These are phyloP conservation scores for Tricholoma terreum DNA, from an alignment of 768 basidiomycete genomes.

Conservation along the genomic window DNA sequence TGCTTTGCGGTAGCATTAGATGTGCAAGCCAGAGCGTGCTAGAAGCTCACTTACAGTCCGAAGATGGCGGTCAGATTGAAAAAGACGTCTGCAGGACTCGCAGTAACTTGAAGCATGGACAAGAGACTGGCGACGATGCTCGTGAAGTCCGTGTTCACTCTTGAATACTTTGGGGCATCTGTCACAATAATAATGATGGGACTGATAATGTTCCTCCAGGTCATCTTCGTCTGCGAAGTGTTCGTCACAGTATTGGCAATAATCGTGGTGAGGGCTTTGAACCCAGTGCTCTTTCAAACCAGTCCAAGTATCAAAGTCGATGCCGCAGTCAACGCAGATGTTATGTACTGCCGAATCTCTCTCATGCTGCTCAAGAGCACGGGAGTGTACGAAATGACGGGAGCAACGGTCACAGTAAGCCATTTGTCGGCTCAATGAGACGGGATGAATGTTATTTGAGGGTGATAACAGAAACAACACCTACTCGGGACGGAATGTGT, in stretches of 20 bases:
- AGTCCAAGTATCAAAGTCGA: slow-evolving; percentile 39
- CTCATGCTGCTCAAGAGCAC: slow-evolving; percentile 34
- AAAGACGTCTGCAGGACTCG: slow-evolving; percentile 38
- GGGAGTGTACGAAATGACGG: slow-evolving; percentile 27
- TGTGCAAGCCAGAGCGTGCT: not conserved
- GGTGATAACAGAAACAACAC: no score
- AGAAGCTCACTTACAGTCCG: slow-evolving; percentile 12
- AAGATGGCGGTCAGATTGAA: slow-evolving; percentile 39
- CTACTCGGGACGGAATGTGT: no score
- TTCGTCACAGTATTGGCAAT: slow-evolving; percentile 48
- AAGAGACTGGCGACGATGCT: slow-evolving; percentile 47
- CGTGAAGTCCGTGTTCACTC: slow-evolving; percentile 35
- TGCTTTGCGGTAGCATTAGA: slow-evolving; percentile 32
- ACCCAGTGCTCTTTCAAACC: slow-evolving; percentile 51
- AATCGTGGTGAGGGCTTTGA: slow-evolving; percentile 46
- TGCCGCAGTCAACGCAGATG: slow-evolving; percentile 42
- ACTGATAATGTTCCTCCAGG: slow-evolving; percentile 39
- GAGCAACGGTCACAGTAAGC: slow-evolving; percentile 37
- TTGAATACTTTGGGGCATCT: slow-evolving; percentile 42
- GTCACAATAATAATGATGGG: slow-evolving; percentile 41
- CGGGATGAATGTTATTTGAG: not conserved
- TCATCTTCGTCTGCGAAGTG: slow-evolving; percentile 35
- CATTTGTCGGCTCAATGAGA: slow-evolving; percentile 20
- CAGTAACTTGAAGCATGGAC: slow-evolving; percentile 39
- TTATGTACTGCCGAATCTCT: slow-evolving; percentile 37